Evolutionary conservation across 2,329 filamentous ascomycete genomes (phyloP), one percentile per base, ranked within the genome.

Genomic region (Aspergillus uvarum): DNA sequence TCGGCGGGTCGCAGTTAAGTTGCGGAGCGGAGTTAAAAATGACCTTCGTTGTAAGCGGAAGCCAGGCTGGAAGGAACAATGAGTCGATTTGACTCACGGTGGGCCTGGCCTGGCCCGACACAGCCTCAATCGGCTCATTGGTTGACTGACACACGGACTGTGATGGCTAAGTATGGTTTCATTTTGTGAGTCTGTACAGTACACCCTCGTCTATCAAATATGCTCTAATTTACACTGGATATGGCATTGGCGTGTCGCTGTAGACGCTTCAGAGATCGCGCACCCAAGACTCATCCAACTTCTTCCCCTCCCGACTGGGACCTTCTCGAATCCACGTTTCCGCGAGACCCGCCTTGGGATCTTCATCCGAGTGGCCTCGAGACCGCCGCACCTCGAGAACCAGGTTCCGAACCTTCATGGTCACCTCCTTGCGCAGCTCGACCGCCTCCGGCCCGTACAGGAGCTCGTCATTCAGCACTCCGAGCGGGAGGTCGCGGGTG

Each of bases 341-440:
- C 0, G 90, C 91, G 29, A 93, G 77, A 8, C 87, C 89, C 51
- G 87, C 84, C 66, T 89, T 88, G 0, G 90, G 87, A 67, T 96
- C 91, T 66, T 96, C 89, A 61, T 96, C 92, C 0, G 89, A 85
- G 63, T 89, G 86, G 1, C 92, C 93, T 59, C 89, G 79, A 49
- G 83, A 83, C 64, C 85, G 82, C 63, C 94, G 84, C 22, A 98
- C 82, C 68, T 91, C 91, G 54, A 94, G 77, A 2, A 99, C 89
- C 72, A 96, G 89, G 58, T 89, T 83, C 52, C 95, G 83, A 35
- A 98, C 86, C 60, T 88, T 84, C 73, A 83, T 82, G 2, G 94
- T 92, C 52, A 94, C 91, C 74, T 96, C 91, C 56, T 90, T 87
- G 60, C 95, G 82, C 63, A 96, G 79, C 66, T 87, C 83, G 56